Percentiles rank a stretch among this genome's conserved stretches.
Conservation (phyloP, 805 yeast species). For the Ogataea philodendri region DNA sequence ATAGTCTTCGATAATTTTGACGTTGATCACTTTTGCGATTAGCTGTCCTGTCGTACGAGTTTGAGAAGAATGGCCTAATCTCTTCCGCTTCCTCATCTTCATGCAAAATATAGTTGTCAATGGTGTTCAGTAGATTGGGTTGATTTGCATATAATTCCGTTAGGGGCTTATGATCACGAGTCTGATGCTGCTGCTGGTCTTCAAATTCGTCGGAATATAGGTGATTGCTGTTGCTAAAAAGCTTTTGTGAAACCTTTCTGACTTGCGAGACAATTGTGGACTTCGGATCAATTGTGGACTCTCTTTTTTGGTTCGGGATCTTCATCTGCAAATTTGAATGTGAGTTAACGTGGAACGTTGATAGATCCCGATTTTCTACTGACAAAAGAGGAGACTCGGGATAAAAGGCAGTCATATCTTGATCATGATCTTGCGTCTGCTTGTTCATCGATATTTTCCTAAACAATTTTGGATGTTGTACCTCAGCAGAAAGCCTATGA, state of each 20-base stretch:
- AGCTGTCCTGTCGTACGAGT: too few relatives aligned
- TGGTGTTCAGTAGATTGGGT: constrained; percentile 16
- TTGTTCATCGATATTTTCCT: constrained; percentile 14
- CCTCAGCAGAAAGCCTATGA: neutral
- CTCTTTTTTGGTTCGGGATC: constrained; percentile 3
- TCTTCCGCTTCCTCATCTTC: constrained; percentile 27
- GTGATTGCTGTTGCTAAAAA: constrained; percentile 19
- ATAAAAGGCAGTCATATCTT: constrained; percentile 22
- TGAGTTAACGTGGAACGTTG: neutral
- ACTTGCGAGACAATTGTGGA: constrained; percentile 28
- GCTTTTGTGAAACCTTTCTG: constrained; percentile 29
- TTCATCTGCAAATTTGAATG: neutral
- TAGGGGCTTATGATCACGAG: constrained; percentile 4
- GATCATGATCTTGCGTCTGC: constrained; percentile 18
- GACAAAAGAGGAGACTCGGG: constrained; percentile 18
- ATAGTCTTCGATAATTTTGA: too few relatives aligned
- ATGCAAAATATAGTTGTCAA: constrained; percentile 20
- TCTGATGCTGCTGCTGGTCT: too few relatives aligned
- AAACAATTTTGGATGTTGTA: constrained; percentile 14
- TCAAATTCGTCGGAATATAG: too few relatives aligned
- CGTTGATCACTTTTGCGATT: too few relatives aligned
- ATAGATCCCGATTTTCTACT: too few relatives aligned
- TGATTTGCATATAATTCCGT: constrained; percentile 5
- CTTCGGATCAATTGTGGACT: constrained; percentile 1
- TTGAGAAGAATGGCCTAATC: constrained; percentile 24